A percentile compares a stretch with the other conserved stretches of the same genome.
These are phyloP conservation scores for Cladosporium halotolerans DNA, from an alignment of 2,329 filamentous ascomycete species.

Conservation along the genomic window DNA sequence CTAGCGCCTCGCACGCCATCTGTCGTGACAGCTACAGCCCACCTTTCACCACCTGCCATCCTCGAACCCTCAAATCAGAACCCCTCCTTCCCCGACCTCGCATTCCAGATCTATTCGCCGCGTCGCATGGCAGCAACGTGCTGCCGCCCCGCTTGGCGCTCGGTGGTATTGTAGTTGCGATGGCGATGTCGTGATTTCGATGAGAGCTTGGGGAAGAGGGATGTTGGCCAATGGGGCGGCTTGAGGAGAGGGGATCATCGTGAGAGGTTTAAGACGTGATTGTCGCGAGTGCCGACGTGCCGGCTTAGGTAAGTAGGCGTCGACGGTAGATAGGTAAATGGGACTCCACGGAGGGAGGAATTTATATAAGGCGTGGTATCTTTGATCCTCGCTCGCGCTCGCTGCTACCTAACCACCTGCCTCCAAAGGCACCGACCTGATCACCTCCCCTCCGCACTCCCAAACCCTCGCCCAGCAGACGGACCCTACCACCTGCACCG, in stretches of 20 bases:
- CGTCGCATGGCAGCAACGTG: constrained; percentile 1
- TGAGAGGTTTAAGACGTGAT: not conserved
- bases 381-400: too few relatives aligned
- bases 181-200: constrained; percentile 1
- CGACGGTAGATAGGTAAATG: too few relatives aligned
- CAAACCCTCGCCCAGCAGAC: too few relatives aligned
- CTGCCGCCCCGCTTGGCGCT: constrained; percentile 1
- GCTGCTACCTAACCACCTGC: too few relatives aligned
- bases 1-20: constrained; percentile 7
- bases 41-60: not conserved
- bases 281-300: constrained; percentile 3
- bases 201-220: too few relatives aligned
- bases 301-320: not conserved
- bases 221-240: not conserved
- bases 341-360: too few relatives aligned
- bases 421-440: too few relatives aligned
- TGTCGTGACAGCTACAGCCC: constrained; percentile 7
- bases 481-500: not conserved
- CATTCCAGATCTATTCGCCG: not conserved
- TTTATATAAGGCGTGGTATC: too few relatives aligned
- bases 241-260: not conserved
- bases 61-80: not conserved
- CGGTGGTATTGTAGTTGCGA: not conserved
- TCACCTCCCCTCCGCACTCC: too few relatives aligned
- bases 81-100: not conserved